These are phyloP conservation scores for Camillea tinctor DNA, from an alignment of 2,329 filamentous ascomycete species.

Conservation along the genomic window DNA sequence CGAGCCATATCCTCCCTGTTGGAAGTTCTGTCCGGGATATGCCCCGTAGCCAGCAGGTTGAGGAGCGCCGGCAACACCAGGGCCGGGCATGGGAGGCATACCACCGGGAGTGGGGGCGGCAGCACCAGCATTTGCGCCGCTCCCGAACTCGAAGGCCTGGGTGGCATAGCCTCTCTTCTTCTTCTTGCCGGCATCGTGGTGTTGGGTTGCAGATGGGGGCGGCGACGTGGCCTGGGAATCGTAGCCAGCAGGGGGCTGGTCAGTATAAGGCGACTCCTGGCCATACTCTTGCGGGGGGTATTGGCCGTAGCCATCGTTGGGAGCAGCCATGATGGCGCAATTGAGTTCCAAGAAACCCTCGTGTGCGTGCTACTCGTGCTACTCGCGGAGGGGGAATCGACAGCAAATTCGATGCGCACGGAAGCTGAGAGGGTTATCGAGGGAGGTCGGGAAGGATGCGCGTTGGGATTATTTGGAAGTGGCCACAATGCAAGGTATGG, in stretches of 20 bases:
- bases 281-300: conserved; percentile 42
- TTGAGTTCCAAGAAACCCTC: conserved; percentile 3
- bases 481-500: background rate
- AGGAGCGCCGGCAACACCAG: conserved; percentile 38
- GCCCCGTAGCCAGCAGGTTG: conserved; percentile 54
- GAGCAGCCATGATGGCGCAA: conserved; percentile 53
- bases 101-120: conserved; percentile 40
- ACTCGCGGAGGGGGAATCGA: background rate
- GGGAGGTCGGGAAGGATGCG: background rate
- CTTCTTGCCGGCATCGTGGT: conserved; percentile 58
- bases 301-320: conserved; percentile 54
- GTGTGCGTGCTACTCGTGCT: background rate
- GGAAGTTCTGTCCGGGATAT: conserved; percentile 50
- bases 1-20: conserved; percentile 32
- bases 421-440: background rate
- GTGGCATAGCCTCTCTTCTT: conserved; percentile 96
- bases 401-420: background rate
- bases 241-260: conserved; percentile 36
- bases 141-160: conserved; percentile 89
- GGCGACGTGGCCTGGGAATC: conserved; percentile 39
- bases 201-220: conserved; percentile 31
- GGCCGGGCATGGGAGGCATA: conserved; percentile 29
- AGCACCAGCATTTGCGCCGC: conserved; percentile 75
- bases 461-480: background rate
- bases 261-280: conserved; percentile 41